Evolutionary conservation across 208 protist genomes (phyloP).

Genomic region (Wallacemonas collosoma): DNA sequence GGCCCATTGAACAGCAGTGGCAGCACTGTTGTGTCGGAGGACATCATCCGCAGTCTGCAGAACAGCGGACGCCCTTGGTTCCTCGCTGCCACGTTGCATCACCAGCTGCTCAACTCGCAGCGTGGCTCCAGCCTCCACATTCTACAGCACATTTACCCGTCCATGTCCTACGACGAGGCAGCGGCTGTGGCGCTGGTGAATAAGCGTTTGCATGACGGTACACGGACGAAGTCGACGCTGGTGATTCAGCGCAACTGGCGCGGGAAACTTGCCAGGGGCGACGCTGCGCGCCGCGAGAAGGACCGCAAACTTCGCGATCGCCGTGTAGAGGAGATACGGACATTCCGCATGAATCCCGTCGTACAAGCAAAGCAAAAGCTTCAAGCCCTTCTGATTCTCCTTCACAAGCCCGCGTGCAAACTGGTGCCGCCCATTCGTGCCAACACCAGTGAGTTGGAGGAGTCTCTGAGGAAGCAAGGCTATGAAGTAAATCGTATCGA

Average conservation of each 20-base stretch:
- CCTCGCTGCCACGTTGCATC: slow-evolving; percentile 71
- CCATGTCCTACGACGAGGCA: slow-evolving; percentile 66
- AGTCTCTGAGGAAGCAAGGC: slow-evolving; percentile 64
- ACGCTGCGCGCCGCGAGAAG: slow-evolving; percentile 30
- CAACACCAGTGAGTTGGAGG: slow-evolving; percentile 40
- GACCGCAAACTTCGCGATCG: slow-evolving; percentile 62
- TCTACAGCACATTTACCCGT: slow-evolving; percentile 63
- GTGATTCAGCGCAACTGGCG: slow-evolving; percentile 88
- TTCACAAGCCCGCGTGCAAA: slow-evolving; percentile 53
- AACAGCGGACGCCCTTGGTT: slow-evolving; percentile 77
- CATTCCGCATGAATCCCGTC: slow-evolving; percentile 63
- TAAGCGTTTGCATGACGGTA: slow-evolving; percentile 56
- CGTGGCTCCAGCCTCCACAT: slow-evolving; percentile 80
- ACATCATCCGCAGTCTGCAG: slow-evolving; percentile 65
- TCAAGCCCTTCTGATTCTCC: slow-evolving; percentile 70
- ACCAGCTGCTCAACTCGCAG: slow-evolving; percentile 78
- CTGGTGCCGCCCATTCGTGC: slow-evolving; percentile 49
- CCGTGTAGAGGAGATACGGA: slow-evolving; percentile 77
- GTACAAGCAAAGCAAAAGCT: slow-evolving; percentile 68
- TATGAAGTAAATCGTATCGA: slow-evolving; percentile 71
- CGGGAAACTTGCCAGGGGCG: slow-evolving; percentile 41
- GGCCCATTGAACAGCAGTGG: slow-evolving; percentile 61
- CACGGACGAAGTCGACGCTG: slow-evolving; percentile 63
- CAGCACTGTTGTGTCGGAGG: slow-evolving; percentile 46
- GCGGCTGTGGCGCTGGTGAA: slow-evolving; percentile 75